Conservation (phyloP, 306 rosid genomes). For the Rosa chinensis region DNA sequence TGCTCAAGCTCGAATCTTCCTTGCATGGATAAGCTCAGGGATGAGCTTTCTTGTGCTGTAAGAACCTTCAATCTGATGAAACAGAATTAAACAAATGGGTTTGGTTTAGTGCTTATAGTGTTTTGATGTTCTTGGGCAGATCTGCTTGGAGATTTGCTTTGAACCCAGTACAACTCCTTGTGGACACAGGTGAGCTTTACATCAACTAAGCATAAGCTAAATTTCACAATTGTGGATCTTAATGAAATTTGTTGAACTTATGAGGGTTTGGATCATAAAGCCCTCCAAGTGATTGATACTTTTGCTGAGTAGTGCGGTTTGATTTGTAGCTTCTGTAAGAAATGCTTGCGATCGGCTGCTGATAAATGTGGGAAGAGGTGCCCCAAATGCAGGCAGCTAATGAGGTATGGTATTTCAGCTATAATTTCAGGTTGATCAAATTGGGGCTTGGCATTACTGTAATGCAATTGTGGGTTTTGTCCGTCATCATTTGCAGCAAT, state of each 20-base stretch:
- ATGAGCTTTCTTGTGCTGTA: constrained; percentile 97
- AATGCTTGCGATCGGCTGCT: constrained; percentile 81
- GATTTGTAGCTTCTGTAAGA: constrained; percentile 73
- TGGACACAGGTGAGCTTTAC: constrained; percentile 77
- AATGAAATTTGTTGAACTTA: neutral
- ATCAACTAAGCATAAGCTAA: neutral
- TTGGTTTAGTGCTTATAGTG: neutral
- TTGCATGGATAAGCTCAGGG: constrained; percentile 80
- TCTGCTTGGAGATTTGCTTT: constrained; percentile 90
- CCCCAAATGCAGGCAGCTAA: constrained; percentile 90
- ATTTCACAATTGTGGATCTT: neutral
- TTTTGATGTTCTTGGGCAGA: constrained; percentile 40
- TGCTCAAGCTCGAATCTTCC: constrained; percentile 52
- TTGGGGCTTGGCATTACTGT: neutral
- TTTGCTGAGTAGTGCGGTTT: constrained; percentile 22
- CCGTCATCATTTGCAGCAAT: constrained; percentile 51
- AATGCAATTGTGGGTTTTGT: neutral
- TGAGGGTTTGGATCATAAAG: neutral
- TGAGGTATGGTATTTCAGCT: constrained; percentile 42
- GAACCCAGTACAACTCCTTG: constrained; percentile 98
- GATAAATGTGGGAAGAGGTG: constrained; percentile 93
- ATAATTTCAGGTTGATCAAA: constrained; percentile 2
- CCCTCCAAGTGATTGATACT: neutral
- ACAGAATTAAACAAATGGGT: neutral
- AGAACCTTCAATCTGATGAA: constrained; percentile 26